Conservation (phyloP, 1,139 yeast genomes). For the Hanseniaspora gamundiae region DNA sequence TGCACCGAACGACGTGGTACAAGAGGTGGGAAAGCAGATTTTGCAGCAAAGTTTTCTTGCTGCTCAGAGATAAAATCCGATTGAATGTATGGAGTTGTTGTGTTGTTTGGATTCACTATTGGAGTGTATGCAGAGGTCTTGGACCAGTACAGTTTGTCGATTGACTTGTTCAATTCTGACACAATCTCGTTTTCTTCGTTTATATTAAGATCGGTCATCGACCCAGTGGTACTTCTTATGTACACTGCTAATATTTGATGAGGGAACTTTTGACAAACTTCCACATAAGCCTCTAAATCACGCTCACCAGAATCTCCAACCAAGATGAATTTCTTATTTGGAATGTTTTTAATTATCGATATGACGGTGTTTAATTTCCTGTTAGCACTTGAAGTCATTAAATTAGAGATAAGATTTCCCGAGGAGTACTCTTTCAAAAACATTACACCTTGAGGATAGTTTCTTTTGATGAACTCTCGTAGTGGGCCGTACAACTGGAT, state of each 20-base stretch:
- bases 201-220: slow-evolving; percentile 42
- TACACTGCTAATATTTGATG: slow-evolving; percentile 59
- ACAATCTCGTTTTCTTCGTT: slow-evolving; percentile 24
- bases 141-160: slow-evolving; percentile 12
- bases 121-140: not conserved
- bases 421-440: slow-evolving; percentile 68
- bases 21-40: too few species aligned
- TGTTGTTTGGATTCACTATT: too few species aligned
- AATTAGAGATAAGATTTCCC: slow-evolving; percentile 66
- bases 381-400: slow-evolving; percentile 79
- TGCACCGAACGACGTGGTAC: slow-evolving; percentile 8
- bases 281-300: slow-evolving; percentile 83
- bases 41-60: too few species aligned
- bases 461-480: slow-evolving; percentile 39
- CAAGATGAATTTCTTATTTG: slow-evolving; percentile 61
- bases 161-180: slow-evolving; percentile 22
- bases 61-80: too few species aligned
- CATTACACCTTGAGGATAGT: slow-evolving; percentile 59
- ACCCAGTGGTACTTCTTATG: slow-evolving; percentile 65
- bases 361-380: slow-evolving; percentile 58
- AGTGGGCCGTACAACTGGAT: slow-evolving; percentile 72
- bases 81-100: too few species aligned
- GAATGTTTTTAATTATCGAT: slow-evolving; percentile 62
- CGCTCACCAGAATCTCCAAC: slow-evolving; percentile 95
- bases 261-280: slow-evolving; percentile 52